Base-by-base conservation (phyloP, 345 rosid species). In the Populus tremula region DNA sequence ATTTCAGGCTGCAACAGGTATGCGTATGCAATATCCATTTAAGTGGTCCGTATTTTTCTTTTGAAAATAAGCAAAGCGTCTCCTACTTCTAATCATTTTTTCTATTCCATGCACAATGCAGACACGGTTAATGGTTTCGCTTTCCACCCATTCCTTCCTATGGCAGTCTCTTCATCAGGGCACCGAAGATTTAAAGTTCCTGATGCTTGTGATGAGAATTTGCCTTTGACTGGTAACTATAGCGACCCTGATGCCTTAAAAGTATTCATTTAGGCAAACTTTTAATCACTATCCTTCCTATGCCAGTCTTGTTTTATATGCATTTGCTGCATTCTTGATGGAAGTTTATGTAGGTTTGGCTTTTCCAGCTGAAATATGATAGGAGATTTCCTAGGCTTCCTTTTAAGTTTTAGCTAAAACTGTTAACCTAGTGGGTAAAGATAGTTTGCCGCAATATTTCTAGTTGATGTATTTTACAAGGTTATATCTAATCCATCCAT, bases 111-210 rank as follows among this genome's bases (percentile, higher is more conserved):
- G 21, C 54, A 31, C 62, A 4, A 23, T 77, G 76, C 88, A 96
- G 99, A 96, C 82, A 96, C 99, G 0, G 91, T 93, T 41, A 92
- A 89, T 78, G 91, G 94, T 59, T 90, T 47, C 6, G 16, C 53
- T 47, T 47, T 47, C 53, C 53, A 47, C 53, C 53, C 53, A 47
- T 47, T 14, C 53, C 53, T 47, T 47, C 53, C 53, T 96, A 87
- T 92, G 95, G 98, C 99, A 70, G 93, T 92, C 77, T 84, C 98
- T 69, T 89, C 99, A 27, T 96, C 99, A 6, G 99, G 99, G 39
- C 98, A 96, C 77, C 86, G 99, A 67, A 86, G 98, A 71, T 96
- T 87, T 47, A 80, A 87, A 76, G 73, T 70, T 79, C 94, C 93
- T 0, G 91, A 88, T 78, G 93, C 83, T 6, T 87, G 75, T 59